Evolutionary conservation across 108 stramenopile genomes (phyloP).

Genomic region (Nitzschia sp.): DNA sequence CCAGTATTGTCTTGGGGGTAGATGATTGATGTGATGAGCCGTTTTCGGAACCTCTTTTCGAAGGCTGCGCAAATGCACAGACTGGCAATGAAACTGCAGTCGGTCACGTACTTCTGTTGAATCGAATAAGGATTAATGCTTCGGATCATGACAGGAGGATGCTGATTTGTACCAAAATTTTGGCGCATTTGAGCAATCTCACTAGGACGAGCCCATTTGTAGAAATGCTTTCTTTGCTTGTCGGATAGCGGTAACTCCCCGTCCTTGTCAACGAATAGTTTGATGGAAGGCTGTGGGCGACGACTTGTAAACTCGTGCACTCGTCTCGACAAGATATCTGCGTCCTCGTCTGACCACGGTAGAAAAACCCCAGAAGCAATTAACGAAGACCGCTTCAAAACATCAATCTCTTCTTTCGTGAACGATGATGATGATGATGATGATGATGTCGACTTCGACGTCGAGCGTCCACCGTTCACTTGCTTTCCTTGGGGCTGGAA

Average conservation of each 20-base stretch:
- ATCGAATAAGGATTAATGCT: constrained; percentile 67
- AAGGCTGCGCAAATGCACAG: constrained; percentile 87
- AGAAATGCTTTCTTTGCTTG: constrained; percentile 57
- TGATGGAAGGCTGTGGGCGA: background rate
- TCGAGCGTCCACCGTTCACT: background rate
- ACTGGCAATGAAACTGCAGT: constrained; percentile 92
- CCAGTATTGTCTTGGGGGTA: constrained; percentile 73
- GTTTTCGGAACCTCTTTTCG: constrained; percentile 69
- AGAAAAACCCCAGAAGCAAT: constrained; percentile 68
- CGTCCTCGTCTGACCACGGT: constrained; percentile 81
- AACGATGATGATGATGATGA: constrained; percentile 5
- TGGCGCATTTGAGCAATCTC: constrained; percentile 59
- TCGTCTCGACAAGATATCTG: constrained; percentile 20
- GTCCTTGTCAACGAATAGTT: constrained; percentile 51
- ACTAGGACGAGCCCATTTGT: constrained; percentile 69
- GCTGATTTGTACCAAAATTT: constrained; percentile 10
- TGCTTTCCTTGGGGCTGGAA: background rate
- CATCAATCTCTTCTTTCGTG: constrained; percentile 58
- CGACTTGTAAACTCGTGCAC: constrained; percentile 3
- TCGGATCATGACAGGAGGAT: constrained; percentile 45
- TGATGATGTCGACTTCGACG: background rate
- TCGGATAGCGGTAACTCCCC: constrained; percentile 54
- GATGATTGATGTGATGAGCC: constrained; percentile 71
- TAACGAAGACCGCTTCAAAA: constrained; percentile 57
- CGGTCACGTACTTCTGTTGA: constrained; percentile 83